These are phyloP conservation scores for Durio zibethinus DNA, from an alignment of 345 rosid genomes.

Conservation along the genomic window DNA sequence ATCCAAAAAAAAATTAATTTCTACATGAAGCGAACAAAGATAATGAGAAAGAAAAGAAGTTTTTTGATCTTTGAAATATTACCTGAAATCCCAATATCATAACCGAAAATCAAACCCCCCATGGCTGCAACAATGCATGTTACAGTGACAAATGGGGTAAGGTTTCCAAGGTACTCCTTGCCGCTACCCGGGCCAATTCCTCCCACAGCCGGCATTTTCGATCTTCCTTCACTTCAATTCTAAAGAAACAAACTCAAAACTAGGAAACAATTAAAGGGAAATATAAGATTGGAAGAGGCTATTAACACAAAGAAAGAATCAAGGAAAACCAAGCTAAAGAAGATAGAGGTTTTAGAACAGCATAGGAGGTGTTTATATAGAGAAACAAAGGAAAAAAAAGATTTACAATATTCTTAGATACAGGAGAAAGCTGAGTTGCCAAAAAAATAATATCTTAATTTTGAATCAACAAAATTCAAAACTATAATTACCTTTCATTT, in stretches of 20 bases:
- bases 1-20: background rate
- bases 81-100: conserved; percentile 96
- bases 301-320: background rate
- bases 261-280: background rate
- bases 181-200: conserved; percentile 46
- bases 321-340: background rate
- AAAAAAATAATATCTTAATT: background rate
- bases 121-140: conserved; percentile 94
- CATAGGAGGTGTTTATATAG: conserved; percentile 30
- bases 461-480: background rate
- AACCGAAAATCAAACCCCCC: conserved; percentile 98
- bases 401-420: background rate
- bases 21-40: background rate
- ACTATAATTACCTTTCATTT: background rate
- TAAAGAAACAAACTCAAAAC: background rate
- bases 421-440: conserved; percentile 35
- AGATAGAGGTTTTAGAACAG: conserved; percentile 15
- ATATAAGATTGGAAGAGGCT: background rate
- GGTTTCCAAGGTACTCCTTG: conserved; percentile 77
- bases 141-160: conserved; percentile 64
- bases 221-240: background rate
- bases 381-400: background rate
- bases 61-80: conserved; percentile 1
- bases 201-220: conserved; percentile 51
- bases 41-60: background rate